phyloP scores from a whole-genome alignment of 768 basidiomycete species.

The Terana coerulea region DNA sequence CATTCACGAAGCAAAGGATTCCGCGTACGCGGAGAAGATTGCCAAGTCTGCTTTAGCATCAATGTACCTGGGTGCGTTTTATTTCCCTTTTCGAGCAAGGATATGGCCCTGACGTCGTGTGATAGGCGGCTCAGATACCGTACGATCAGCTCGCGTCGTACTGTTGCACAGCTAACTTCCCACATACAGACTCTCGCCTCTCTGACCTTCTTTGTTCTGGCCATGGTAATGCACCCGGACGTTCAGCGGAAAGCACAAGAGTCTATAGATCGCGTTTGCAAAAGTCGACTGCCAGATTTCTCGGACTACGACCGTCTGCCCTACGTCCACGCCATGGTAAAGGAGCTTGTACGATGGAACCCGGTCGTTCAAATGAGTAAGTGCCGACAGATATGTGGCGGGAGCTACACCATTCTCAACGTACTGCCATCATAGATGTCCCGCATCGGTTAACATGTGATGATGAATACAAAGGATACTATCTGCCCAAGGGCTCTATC shows the following conservation, averaged over 20 bases:
- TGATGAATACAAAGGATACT: conserved; percentile 19
- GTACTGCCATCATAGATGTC: conserved; percentile 5
- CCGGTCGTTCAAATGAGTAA: conserved; percentile 31
- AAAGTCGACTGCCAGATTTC: conserved; percentile 23
- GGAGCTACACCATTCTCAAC: background rate
- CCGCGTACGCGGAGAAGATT: conserved; percentile 5
- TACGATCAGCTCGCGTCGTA: background rate
- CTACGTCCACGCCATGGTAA: conserved; percentile 22
- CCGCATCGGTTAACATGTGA: conserved; percentile 20
- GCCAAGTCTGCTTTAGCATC: conserved; percentile 3
- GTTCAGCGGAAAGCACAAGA: conserved; percentile 22
- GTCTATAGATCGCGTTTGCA: conserved; percentile 27
- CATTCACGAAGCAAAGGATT: conserved; percentile 4
- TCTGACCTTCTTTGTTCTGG: conserved; percentile 31
- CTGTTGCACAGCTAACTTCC: too few relatives aligned
- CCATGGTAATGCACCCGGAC: conserved; percentile 34
- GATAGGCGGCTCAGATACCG: background rate
- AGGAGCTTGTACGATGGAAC: conserved; percentile 31
- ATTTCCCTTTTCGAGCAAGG: background rate
- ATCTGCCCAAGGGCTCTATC: conserved; percentile 14
- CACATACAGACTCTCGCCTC: conserved; percentile 25
- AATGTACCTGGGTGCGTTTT: conserved; percentile 11
- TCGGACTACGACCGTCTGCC: conserved; percentile 21
- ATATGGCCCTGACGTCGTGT: background rate
- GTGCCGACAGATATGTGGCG: background rate